phyloP scores from a whole-genome alignment of 345 rosid genomes.

The Eutrema yunnanense region DNA sequence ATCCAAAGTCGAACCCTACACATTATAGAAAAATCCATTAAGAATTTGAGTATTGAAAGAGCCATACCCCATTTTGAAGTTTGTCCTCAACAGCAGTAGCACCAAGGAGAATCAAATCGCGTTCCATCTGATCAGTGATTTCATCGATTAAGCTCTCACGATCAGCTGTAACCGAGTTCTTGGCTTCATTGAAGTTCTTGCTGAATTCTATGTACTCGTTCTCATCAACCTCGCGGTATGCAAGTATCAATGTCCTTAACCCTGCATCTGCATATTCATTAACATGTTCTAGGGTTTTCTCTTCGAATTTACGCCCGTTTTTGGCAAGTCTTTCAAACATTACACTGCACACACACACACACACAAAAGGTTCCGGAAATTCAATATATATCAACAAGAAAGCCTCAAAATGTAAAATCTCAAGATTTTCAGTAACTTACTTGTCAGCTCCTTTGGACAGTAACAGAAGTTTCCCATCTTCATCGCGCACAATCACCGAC shows the following conservation, averaged over 20 bases:
- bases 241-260: slow-evolving; percentile 87
- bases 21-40: background rate
- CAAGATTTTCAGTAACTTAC: slow-evolving; percentile 33
- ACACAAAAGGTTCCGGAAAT: background rate
- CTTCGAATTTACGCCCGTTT: slow-evolving; percentile 48
- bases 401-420: slow-evolving; percentile 8
- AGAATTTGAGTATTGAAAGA: background rate
- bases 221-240: slow-evolving; percentile 76
- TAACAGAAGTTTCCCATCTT: slow-evolving; percentile 67
- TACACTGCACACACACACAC: slow-evolving; percentile 43
- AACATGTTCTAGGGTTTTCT: slow-evolving; percentile 60
- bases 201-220: slow-evolving; percentile 65
- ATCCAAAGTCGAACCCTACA: background rate
- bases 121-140: slow-evolving; percentile 65
- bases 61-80: slow-evolving; percentile 89
- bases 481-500: slow-evolving; percentile 78
- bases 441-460: slow-evolving; percentile 98
- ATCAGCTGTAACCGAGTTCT: slow-evolving; percentile 50
- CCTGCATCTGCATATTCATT: slow-evolving; percentile 91
- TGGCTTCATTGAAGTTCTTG: slow-evolving; percentile 61
- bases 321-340: slow-evolving; percentile 85
- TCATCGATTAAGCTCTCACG: slow-evolving; percentile 70
- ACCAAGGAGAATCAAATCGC: slow-evolving; percentile 75
- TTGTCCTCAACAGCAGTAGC: slow-evolving; percentile 97
- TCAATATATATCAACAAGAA: background rate